These are phyloP conservation scores for Sechiopsis laciniata DNA, from an alignment of 306 rosid species.

Conservation along the genomic window DNA sequence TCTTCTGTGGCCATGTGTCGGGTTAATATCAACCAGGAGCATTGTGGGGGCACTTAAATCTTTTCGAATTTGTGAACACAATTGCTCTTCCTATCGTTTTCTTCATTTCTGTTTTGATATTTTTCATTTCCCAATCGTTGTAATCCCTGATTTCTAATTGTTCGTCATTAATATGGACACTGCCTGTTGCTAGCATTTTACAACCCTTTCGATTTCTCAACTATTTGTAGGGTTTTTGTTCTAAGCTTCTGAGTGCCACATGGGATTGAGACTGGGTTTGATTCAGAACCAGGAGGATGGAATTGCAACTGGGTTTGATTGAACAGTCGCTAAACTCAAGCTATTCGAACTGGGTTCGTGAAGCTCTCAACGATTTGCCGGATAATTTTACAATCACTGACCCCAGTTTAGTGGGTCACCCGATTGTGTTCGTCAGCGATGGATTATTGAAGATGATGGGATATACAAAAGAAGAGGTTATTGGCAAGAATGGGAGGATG, in stretches of 20 bases:
- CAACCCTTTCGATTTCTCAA: background rate
- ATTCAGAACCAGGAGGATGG: constrained; percentile 38
- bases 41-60: background rate
- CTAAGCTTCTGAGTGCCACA: constrained; percentile 40
- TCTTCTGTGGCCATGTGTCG: background rate
- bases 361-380: constrained; percentile 58
- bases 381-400: constrained; percentile 70
- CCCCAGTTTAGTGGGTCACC: constrained; percentile 69
- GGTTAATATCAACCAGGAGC: background rate
- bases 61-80: constrained; percentile 2
- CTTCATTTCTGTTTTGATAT: background rate
- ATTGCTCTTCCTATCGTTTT: background rate
- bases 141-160: background rate
- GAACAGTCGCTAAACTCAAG: constrained; percentile 42
- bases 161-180: background rate
- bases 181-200: background rate
- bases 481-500: constrained; percentile 55
- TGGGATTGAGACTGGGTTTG: constrained; percentile 62
- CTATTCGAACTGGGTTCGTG: constrained; percentile 51
- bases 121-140: background rate
- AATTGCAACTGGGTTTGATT: constrained; percentile 35
- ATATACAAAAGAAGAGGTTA: constrained; percentile 52
- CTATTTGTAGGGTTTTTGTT: background rate
- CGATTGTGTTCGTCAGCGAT: constrained; percentile 77
- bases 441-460: constrained; percentile 79